Evolutionary conservation across 768 basidiomycete species (phyloP), one percentile per base, ranked within the genome.

Genomic region (Sporobolomyces pararoseus): DNA sequence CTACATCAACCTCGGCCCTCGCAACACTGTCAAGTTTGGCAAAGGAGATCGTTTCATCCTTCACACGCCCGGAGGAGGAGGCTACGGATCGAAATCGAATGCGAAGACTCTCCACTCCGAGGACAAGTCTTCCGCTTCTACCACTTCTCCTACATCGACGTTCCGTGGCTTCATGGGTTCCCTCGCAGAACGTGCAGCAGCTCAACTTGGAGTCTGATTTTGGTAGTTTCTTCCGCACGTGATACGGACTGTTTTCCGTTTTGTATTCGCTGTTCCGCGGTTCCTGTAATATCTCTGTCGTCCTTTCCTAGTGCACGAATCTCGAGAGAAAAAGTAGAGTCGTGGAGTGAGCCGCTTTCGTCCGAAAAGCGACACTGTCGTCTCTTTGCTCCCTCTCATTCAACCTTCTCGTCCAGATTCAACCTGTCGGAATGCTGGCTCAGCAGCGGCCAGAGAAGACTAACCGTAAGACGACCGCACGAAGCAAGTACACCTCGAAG

Each of bases 61-160:
- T 57, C 87, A 92, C 80, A 94, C 93, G 0, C 93, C 93, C 0
- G 93, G 93, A 1, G 93, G 88, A 13, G 93, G 93, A 10, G 93
- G 86, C 4, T 95, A 89, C 89, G 92, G 92, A 1, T 39, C 59
- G 10, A 7, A 23, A 32, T 17, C 12, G 66, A 73, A 10, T 19
- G 35, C 9, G 31, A 39, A 58, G 21, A n/a, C 51, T 19, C 23
- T 23, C n/a, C 39, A 39, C 21, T 29, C 47, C 29, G 25, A 37
- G 29, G 63, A 65, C 23, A 23, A 34, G 21, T 17, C 39, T 42
- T 44, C 21, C 6, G 14, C 52, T 5, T 29, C 58, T n/a, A n/a
- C n/a, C n/a, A n/a, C n/a, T n/a, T n/a, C n/a, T n/a, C n/a, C n/a
- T n/a, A n/a, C n/a, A n/a, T n/a, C n/a, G 44, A 72, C 27, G 39